Evolutionary conservation across 768 basidiomycete genomes (phyloP).

Genomic region (Tulasnella sp.): DNA sequence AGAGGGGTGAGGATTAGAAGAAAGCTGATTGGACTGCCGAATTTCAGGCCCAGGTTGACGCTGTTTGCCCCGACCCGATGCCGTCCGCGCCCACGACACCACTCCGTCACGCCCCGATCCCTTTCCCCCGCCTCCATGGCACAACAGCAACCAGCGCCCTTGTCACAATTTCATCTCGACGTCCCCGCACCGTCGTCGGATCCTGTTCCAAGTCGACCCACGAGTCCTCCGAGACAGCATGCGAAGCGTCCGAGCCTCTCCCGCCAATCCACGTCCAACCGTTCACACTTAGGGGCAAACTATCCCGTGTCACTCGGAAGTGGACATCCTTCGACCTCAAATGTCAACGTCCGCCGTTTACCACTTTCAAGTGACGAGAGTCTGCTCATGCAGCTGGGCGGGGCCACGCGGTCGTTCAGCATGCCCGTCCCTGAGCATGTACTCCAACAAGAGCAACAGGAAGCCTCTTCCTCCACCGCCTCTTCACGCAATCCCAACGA

Average conservation of each 20-base stretch:
- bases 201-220: not conserved
- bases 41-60: not conserved
- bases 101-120: constrained; percentile 9
- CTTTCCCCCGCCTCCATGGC: not conserved
- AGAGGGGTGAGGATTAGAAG: not conserved
- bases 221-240: not conserved
- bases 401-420: constrained; percentile 23
- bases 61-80: constrained; percentile 6
- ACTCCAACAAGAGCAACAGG: constrained; percentile 15
- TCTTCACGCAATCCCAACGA: constrained; percentile 15
- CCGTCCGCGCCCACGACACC: not conserved
- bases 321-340: not conserved
- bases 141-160: constrained; percentile 2
- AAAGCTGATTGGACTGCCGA: constrained; percentile 7
- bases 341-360: constrained; percentile 6
- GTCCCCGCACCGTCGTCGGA: constrained; percentile 13
- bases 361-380: constrained; percentile 18
- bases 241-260: constrained; percentile 7
- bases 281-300: constrained; percentile 16
- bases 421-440: constrained; percentile 22
- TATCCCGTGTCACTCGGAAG: not conserved
- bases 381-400: constrained; percentile 1
- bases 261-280: constrained; percentile 9
- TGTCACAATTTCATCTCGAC: constrained; percentile 17
- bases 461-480: not conserved